Evolutionary conservation across 768 basidiomycete genomes (phyloP), one percentile per base, ranked within the genome.

Genomic region (Kwoniella heveanensis): DNA sequence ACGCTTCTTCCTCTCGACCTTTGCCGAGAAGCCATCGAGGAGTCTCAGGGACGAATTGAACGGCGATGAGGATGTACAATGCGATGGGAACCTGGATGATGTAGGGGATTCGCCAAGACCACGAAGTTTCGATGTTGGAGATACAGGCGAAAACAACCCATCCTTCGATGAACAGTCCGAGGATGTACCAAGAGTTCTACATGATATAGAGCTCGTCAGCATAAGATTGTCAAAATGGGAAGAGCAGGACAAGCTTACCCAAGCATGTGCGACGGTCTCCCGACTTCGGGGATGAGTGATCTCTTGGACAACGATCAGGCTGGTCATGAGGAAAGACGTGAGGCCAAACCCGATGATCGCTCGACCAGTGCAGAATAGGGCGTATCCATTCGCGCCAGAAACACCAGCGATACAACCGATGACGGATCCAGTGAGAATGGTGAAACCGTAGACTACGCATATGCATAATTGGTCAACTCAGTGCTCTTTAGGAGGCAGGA

Each of bases 21-120:
- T 78, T 69, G 22, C 69, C 70, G 49, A 78, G 67, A 32, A 81
- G 65, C 68, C 75, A 81, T n/a, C 80, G 67, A 9, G 80, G 80
- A 4, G 79, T 79, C 55, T 81, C 80, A 24, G 80, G 80, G 0
- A 80, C 77, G 67, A 81, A 80, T 67, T 79, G 76, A 19, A 79
- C 78, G 26, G 75, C 79, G 56, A 80, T 70, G 37, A 81, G 74
- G 57, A 76, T 60, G 68, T 79, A 80, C 13, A 80, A 50, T 10
- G 79, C 79, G 15, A 78, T 46, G 0, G 73, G 76, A 21, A 80
- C 69, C 60, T 80, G 80, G 26, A 80, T 60, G 53, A 80, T 66
- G 65, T 80, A 80, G 5, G 80, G 79, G 46, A 78, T 78, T 25
- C 80, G 68, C 79, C 80, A 80, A 29, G 68, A 63, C 80, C 80